These are phyloP conservation scores for Penicillium sp. DNA, from an alignment of 2,329 filamentous ascomycete species.

Conservation along the genomic window DNA sequence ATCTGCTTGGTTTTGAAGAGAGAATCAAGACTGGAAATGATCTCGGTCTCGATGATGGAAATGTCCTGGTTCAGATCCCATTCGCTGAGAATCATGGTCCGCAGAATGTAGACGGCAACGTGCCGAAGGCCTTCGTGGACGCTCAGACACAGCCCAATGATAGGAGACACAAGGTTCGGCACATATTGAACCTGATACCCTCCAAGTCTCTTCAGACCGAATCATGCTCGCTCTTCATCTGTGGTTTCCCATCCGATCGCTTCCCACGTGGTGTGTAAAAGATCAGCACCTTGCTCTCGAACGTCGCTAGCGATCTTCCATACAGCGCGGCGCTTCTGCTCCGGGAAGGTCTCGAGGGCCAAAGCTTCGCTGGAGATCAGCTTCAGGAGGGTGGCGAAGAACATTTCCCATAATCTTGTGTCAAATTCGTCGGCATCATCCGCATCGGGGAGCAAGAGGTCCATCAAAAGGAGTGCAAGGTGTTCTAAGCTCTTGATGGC, in stretches of 20 bases:
- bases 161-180: constrained; percentile 80
- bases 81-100: constrained; percentile 97
- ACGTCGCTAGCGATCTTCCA: constrained; percentile 99
- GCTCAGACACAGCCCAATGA: constrained; percentile 89
- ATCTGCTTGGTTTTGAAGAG: constrained; percentile 85
- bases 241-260: constrained; percentile 94
- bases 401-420: constrained; percentile 87
- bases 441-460: constrained; percentile 76
- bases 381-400: constrained; percentile 82
- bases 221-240: constrained; percentile 68
- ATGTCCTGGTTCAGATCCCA: constrained; percentile 94
- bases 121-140: constrained; percentile 85
- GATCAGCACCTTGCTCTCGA: constrained; percentile 78
- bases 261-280: constrained; percentile 83
- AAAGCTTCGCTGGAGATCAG: constrained; percentile 84
- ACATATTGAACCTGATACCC: constrained; percentile 99
- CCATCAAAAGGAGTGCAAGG: constrained; percentile 70
- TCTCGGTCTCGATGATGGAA: constrained; percentile 85
- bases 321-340: constrained; percentile 90
- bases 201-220: constrained; percentile 76
- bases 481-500: constrained; percentile 82
- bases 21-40: constrained; percentile 86
- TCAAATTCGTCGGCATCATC: constrained; percentile 90
- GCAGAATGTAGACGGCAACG: constrained; percentile 86
- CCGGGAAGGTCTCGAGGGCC: constrained; percentile 89